A percentile compares a stretch with the other conserved stretches of the same genome.
phyloP scores from a whole-genome alignment of 2,329 filamentous ascomycete species.

The Cytospora chrysosperma region DNA sequence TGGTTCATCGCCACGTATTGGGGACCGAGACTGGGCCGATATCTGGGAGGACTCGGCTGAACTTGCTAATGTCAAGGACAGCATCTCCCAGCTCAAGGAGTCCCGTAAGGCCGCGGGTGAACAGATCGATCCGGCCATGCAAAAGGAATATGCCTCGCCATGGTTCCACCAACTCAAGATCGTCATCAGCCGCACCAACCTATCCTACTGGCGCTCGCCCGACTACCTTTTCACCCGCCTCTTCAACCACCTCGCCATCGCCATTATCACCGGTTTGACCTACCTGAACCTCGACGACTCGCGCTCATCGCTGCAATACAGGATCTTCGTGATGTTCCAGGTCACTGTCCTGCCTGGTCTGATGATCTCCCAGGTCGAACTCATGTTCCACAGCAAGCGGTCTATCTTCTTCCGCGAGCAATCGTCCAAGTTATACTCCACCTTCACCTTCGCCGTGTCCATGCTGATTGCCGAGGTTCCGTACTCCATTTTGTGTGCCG shows the following conservation, averaged over 20 bases:
- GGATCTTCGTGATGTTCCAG: constrained; percentile 88
- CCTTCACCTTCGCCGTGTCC: constrained; percentile 72
- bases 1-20: constrained; percentile 69
- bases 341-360: constrained; percentile 80
- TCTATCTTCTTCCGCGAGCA: constrained; percentile 85
- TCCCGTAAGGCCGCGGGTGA: constrained; percentile 46
- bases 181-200: constrained; percentile 70
- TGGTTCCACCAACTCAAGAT: constrained; percentile 74
- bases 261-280: constrained; percentile 74
- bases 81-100: constrained; percentile 66
- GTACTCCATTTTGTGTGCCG: constrained; percentile 76
- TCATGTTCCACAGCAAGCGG: constrained; percentile 77
- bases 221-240: constrained; percentile 88
- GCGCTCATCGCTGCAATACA: constrained; percentile 75
- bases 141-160: constrained; percentile 82
- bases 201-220: constrained; percentile 80
- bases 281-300: constrained; percentile 78
- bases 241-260: constrained; percentile 80
- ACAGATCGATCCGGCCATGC: constrained; percentile 49
- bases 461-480: constrained; percentile 84
- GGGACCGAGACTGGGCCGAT: constrained; percentile 75
- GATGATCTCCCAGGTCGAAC: constrained; percentile 80
- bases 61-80: constrained; percentile 62
- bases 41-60: constrained; percentile 75
- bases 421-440: constrained; percentile 81